Conservation (phyloP, 164 flowering plant genomes). For the Magnolia sinica region DNA sequence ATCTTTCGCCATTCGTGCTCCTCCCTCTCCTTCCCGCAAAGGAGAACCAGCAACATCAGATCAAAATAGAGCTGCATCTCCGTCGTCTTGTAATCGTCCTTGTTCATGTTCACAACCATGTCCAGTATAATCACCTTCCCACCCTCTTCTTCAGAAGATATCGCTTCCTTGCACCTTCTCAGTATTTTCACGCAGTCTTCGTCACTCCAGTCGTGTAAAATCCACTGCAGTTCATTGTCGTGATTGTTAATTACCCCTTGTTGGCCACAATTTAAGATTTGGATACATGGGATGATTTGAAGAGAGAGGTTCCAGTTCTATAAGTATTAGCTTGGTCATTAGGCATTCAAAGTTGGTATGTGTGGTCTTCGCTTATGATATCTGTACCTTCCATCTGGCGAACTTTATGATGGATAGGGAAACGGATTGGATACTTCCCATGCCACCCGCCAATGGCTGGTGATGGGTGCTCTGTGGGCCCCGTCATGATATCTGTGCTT, state of each 20-base stretch:
- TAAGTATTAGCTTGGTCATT: too few relatives aligned
- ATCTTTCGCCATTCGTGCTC: slow-evolving; percentile 12
- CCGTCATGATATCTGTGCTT: too few relatives aligned
- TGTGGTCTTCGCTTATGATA: too few relatives aligned
- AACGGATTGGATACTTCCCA: too few relatives aligned
- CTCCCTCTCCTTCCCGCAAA: slow-evolving; percentile 13
- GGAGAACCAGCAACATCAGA: slow-evolving; percentile 7
- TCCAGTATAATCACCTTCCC: slow-evolving; percentile 51
- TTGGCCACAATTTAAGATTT: background rate
- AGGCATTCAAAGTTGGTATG: too few relatives aligned
- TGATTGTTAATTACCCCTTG: background rate
- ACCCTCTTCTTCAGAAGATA: slow-evolving; percentile 14
- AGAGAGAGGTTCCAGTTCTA: too few relatives aligned
- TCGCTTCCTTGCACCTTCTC: slow-evolving; percentile 39
- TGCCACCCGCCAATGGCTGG: too few relatives aligned
- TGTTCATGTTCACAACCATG: slow-evolving; percentile 19
- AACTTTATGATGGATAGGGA: too few relatives aligned
- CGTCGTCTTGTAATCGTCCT: background rate
- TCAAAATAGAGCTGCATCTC: slow-evolving; percentile 3
- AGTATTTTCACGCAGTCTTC: slow-evolving; percentile 40
- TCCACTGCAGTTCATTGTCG: background rate
- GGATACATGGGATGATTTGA: too few relatives aligned
- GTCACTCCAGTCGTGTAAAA: slow-evolving; percentile 36
- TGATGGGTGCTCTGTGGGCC: too few relatives aligned
- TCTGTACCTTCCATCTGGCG: too few relatives aligned